These are phyloP conservation scores for Arachnopeziza araneosa DNA, from an alignment of 2,329 filamentous ascomycete species.

Conservation along the genomic window DNA sequence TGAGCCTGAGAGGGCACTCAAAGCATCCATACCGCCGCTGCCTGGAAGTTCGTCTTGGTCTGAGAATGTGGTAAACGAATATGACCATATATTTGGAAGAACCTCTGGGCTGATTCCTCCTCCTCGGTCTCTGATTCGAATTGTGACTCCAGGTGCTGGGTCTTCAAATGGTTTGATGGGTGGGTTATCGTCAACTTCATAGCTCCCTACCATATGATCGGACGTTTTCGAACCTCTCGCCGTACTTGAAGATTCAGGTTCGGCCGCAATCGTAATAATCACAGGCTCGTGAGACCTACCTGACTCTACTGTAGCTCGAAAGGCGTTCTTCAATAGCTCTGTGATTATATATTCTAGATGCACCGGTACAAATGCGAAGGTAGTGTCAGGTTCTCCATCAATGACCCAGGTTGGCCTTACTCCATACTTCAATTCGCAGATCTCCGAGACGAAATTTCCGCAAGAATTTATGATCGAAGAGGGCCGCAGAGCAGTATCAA, in stretches of 20 bases:
- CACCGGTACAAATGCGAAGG: slow-evolving; percentile 89
- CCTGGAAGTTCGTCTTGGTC: slow-evolving; percentile 45
- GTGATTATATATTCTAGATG: slow-evolving; percentile 97
- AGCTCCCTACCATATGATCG: neutral
- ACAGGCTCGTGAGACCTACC: slow-evolving; percentile 75
- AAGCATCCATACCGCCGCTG: slow-evolving; percentile 52
- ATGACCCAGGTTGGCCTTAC: slow-evolving; percentile 75
- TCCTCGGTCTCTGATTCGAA: slow-evolving; percentile 91
- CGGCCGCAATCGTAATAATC: slow-evolving; percentile 84
- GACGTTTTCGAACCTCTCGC: neutral
- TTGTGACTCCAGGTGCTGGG: slow-evolving; percentile 79
- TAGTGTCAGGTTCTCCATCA: slow-evolving; percentile 80
- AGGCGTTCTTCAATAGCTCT: slow-evolving; percentile 93
- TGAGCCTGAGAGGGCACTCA: slow-evolving; percentile 69
- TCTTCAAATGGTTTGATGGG: slow-evolving; percentile 54
- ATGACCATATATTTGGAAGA: slow-evolving; percentile 87
- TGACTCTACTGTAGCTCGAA: slow-evolving; percentile 84
- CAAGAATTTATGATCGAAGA: slow-evolving; percentile 77
- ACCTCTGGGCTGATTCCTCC: slow-evolving; percentile 86
- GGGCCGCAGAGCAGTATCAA: slow-evolving; percentile 83
- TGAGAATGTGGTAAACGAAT: slow-evolving; percentile 94
- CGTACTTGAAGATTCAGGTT: slow-evolving; percentile 29
- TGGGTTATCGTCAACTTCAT: slow-evolving; percentile 7
- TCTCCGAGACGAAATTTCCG: slow-evolving; percentile 87
- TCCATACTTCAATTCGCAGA: slow-evolving; percentile 94